phyloP scores from a whole-genome alignment of 306 rosid species.

The Pachyrhizus erosus region DNA sequence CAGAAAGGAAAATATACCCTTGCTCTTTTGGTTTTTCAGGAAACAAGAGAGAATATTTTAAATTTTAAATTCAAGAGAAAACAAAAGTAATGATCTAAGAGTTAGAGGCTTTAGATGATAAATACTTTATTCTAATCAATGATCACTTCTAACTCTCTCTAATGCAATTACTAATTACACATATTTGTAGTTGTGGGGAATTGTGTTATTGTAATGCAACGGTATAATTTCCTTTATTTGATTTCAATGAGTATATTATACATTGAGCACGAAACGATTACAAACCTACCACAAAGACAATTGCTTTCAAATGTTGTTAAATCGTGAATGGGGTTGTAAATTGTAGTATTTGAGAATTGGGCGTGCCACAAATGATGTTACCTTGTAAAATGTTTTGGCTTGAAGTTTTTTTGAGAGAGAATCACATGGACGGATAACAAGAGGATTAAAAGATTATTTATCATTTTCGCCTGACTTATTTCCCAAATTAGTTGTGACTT shows the following conservation, averaged over 20 bases:
- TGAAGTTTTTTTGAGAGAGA: not conserved
- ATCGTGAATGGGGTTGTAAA: not conserved
- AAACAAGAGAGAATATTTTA: not conserved
- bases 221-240: not conserved
- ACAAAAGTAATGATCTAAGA: not conserved
- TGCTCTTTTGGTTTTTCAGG: not conserved
- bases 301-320: not conserved
- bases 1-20: not conserved
- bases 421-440: not conserved
- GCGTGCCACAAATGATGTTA: conserved; percentile 22
- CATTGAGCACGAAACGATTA: not conserved
- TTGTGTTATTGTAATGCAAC: not conserved
- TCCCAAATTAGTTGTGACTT: conserved; percentile 23
- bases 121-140: not conserved
- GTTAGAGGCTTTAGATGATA: conserved; percentile 1
- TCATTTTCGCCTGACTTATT: conserved; percentile 5
- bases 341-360: conserved; percentile 11
- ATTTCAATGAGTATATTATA: not conserved
- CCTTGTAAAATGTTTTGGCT: not conserved
- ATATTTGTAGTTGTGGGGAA: not conserved
- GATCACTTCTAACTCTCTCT: not conserved
- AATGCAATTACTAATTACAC: not conserved
- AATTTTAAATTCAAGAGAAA: not conserved
- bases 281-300: not conserved
- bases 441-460: not conserved